A percentile compares a stretch with the other conserved stretches of the same genome.
These are phyloP conservation scores for Coemansia sp. DNA, from an alignment of 192 early-diverging fungal genomes.

Conservation along the genomic window DNA sequence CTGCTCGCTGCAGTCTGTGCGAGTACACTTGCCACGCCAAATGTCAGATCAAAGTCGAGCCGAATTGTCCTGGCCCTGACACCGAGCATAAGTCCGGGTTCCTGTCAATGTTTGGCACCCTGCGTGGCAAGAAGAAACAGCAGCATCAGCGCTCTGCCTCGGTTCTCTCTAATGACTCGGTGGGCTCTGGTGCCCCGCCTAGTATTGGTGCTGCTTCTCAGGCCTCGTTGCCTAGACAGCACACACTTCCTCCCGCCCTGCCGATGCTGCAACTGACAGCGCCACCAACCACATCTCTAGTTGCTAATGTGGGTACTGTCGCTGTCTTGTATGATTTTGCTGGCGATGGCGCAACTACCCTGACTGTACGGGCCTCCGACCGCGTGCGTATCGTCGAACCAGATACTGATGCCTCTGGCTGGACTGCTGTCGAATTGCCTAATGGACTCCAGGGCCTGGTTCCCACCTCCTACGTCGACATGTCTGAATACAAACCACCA, in stretches of 20 bases:
- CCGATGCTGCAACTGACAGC: background rate
- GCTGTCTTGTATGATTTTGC: constrained; percentile 43
- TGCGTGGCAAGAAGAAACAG: constrained; percentile 24
- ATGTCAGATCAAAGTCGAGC: constrained; percentile 51
- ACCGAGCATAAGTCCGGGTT: constrained; percentile 39
- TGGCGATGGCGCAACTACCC: constrained; percentile 33
- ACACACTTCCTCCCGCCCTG: background rate
- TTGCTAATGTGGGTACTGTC: background rate
- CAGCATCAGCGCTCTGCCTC: constrained; percentile 29
- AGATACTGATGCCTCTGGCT: constrained; percentile 38
- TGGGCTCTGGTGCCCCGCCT: background rate
- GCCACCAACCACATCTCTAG: background rate
- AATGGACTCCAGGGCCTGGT: constrained; percentile 40
- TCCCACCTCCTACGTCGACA: constrained; percentile 41
- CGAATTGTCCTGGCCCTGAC: constrained; percentile 38
- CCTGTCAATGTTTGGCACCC: constrained; percentile 40
- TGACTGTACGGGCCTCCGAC: constrained; percentile 35
- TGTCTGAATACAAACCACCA: constrained; percentile 19
- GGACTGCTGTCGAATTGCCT: constrained; percentile 17
- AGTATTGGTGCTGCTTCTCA: background rate
- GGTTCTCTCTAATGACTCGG: constrained; percentile 20
- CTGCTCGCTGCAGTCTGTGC: constrained; percentile 37
- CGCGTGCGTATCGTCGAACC: constrained; percentile 25
- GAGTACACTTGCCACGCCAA: constrained; percentile 49
- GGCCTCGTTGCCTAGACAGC: background rate